These are phyloP conservation scores for Staphylotrichum tortipilum DNA, from an alignment of 495 filamentous ascomycete genomes.

Conservation along the genomic window DNA sequence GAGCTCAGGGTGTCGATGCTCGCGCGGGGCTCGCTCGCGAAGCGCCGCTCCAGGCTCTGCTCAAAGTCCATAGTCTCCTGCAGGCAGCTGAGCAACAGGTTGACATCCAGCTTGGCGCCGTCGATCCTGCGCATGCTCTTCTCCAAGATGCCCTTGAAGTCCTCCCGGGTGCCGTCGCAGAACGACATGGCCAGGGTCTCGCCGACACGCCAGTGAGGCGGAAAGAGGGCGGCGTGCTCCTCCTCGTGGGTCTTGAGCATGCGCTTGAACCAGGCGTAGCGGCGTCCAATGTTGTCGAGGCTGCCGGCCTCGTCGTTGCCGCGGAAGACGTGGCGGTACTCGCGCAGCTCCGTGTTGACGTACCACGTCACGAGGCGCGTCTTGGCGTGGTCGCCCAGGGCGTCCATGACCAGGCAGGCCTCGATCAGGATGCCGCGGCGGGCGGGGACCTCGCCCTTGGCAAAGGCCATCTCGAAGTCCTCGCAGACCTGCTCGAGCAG, in stretches of 20 bases:
- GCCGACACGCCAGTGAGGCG: constrained; percentile 77
- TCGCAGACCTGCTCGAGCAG: constrained; percentile 94
- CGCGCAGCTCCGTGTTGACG: constrained; percentile 90
- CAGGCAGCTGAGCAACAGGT: constrained; percentile 80
- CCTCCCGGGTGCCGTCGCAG: constrained; percentile 89
- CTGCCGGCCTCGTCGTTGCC: constrained; percentile 96
- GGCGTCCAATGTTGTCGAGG: constrained; percentile 89
- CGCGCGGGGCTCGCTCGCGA: constrained; percentile 65
- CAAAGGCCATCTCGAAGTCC: constrained; percentile 92
- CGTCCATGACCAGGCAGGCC: constrained; percentile 90
- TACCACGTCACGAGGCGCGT: constrained; percentile 88
- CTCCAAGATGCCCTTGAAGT: constrained; percentile 88
- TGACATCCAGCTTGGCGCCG: constrained; percentile 81
- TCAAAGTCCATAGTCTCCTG: constrained; percentile 98
- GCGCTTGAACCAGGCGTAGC: constrained; percentile 93
- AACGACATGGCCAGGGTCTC: constrained; percentile 88
- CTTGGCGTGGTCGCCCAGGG: constrained; percentile 80
- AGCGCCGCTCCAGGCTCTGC: constrained; percentile 78
- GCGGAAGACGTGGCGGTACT: constrained; percentile 90
- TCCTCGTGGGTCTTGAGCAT: constrained; percentile 95
- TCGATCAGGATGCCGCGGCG: constrained; percentile 67
- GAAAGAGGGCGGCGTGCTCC: constrained; percentile 85
- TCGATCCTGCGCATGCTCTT: constrained; percentile 70
- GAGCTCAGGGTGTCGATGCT: constrained; percentile 90
- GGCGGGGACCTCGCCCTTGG: constrained; percentile 72